Percentiles rank a stretch among this genome's conserved stretches.
phyloP scores from a whole-genome alignment of 2,329 filamentous ascomycete genomes.

The Fusarium sp. region DNA sequence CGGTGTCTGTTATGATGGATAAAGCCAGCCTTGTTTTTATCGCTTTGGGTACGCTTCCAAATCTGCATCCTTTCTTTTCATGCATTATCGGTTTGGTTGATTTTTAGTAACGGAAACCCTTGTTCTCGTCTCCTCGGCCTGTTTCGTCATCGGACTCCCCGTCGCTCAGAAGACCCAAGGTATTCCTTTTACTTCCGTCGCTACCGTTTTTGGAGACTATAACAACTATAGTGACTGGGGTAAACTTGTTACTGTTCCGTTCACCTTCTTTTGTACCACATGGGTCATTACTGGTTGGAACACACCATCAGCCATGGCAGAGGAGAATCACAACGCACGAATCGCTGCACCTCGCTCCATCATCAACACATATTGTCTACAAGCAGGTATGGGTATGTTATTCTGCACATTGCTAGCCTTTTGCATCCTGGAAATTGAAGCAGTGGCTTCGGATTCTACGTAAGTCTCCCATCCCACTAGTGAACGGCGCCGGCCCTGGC shows the following conservation, averaged over 20 bases:
- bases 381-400: background rate
- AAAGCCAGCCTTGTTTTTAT: background rate
- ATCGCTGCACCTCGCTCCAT: background rate
- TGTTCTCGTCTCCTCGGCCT: background rate
- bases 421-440: background rate
- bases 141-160: background rate
- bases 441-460: background rate
- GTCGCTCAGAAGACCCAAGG: background rate
- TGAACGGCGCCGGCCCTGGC: too few relatives aligned
- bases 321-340: background rate
- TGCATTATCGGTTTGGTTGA: background rate
- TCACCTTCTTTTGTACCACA: background rate
- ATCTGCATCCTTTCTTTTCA: background rate
- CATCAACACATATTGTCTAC: background rate
- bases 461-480: background rate
- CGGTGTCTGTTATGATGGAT: background rate
- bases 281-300: background rate
- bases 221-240: background rate
- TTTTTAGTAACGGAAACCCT: background rate
- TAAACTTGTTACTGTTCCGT: background rate
- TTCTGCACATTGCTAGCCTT: background rate
- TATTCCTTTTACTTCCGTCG: background rate
- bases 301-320: background rate
- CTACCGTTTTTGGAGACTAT: background rate
- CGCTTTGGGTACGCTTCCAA: background rate